Base-by-base conservation (phyloP, 2,329 filamentous ascomycete genomes). In the Immersiporthe knoxdaviesiana region DNA sequence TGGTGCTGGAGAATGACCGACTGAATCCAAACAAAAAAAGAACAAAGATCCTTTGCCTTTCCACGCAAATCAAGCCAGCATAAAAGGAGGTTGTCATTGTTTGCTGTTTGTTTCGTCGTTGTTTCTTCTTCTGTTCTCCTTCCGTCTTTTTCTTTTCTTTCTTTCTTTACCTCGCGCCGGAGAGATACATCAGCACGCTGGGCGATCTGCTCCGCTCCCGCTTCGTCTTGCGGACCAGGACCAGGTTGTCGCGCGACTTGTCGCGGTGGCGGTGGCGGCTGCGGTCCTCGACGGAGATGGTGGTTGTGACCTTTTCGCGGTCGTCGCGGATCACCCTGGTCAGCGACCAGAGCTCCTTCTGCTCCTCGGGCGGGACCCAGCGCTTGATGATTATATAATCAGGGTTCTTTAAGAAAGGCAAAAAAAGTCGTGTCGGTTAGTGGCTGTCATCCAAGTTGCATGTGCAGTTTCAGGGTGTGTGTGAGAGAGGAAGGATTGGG, bases 381-480 rank as follows among this genome's bases (percentile, higher is more conserved):
- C 88, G 84, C 79, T 91, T 92, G 80, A 94, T 91, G 70, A 94
- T 79, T 67, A 94, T 82, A 74, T 88, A 94, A 61, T 91, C 88
- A 24, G 87, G 85, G 74, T 94, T 90, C 84, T 89, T 10, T 7
- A 39, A 39, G 35, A 21, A 7, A 30, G 41, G 12, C 6, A 30
- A n/a, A 16, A 18, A 56, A 12, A 16, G 14, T 47, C 32, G 71
- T 77, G 71, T 77, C 71, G 18, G 32, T 27, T 52, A 41, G 50
- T 65, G 52, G 14, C 59, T 10, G 12, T 39, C 16, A 63, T n/a
- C n/a, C n/a, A 7, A 4, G 11, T 27, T 27, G 24, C 41, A 21
- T 32, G 30, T 52, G 32, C 39, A n/a, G 32, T 61, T 41, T 14
- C 30, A 7, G 35, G 30, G 32, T 10, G 4, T 21, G 44, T 35